These are phyloP conservation scores for Backusella tuberculispora DNA, from an alignment of 192 early-diverging fungal genomes.

Conservation along the genomic window DNA sequence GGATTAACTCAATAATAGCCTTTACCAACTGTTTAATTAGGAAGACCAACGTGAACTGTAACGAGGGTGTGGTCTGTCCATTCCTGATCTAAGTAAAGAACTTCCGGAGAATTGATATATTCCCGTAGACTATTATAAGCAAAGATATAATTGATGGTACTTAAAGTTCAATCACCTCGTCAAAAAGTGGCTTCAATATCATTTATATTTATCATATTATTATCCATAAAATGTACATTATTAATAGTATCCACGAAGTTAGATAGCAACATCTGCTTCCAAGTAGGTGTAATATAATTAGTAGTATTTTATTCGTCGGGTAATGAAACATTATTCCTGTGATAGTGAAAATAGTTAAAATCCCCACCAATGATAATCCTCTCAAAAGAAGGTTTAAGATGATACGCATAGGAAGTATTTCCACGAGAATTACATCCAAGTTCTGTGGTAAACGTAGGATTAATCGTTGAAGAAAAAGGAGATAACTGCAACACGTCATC, in stretches of 20 bases:
- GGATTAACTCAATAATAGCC: conserved; percentile 31
- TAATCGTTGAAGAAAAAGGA: background rate
- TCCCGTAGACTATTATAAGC: conserved; percentile 1
- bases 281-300: background rate
- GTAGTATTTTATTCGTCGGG: background rate
- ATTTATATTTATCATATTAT: no score
- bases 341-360: no score
- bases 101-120: background rate
- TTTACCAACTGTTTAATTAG: background rate
- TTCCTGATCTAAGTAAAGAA: background rate
- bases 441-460: background rate
- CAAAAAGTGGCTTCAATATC: no score
- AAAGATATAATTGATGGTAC: conserved; percentile 37
- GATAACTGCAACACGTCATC: no score
- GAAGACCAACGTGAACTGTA: no score
- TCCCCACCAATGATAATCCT: no score
- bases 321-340: background rate
- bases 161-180: no score
- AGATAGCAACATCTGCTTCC: background rate
- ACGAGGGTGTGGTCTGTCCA: conserved; percentile 26
- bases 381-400: no score
- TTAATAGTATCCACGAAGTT: background rate
- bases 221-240: background rate
- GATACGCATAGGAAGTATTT: no score
- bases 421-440: background rate